These are phyloP conservation scores for Bodo saltans DNA, from an alignment of 78 protist genomes.

Conservation along the genomic window DNA sequence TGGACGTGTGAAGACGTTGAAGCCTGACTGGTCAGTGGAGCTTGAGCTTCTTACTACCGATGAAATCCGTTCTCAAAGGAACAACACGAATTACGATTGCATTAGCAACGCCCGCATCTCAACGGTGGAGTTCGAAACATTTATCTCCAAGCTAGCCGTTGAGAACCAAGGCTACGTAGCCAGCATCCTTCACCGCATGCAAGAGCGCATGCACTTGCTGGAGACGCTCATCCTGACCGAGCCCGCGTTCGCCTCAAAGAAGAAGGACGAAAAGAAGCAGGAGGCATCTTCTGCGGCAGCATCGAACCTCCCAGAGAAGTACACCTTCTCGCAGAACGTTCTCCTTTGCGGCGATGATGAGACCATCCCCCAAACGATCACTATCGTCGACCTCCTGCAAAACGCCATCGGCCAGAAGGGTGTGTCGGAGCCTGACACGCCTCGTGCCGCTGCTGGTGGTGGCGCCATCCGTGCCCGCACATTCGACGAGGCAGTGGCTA, in stretches of 20 bases:
- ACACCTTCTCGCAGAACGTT: not conserved
- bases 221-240: not conserved
- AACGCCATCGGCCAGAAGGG: not conserved
- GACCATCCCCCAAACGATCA: not conserved
- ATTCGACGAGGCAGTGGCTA: not conserved
- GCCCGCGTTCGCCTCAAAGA: not conserved
- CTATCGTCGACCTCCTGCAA: not conserved
- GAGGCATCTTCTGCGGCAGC: not conserved
- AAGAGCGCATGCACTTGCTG: not conserved
- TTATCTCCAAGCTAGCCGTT: not conserved
- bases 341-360: not conserved
- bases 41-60: not conserved
- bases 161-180: not conserved
- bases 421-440: not conserved
- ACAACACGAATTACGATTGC: conserved; percentile 13
- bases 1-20: conserved; percentile 1
- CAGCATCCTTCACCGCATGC: not conserved
- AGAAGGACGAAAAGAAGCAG: not conserved
- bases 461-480: not conserved
- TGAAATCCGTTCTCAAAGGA: not conserved
- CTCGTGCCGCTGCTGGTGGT: not conserved
- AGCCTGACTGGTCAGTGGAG: not conserved
- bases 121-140: not conserved
- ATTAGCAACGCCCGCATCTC: not conserved
- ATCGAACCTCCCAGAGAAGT: not conserved